Evolutionary conservation across 176 grass and related monocot genomes (phyloP).

Genomic region (Chrysopogon serrulatus): DNA sequence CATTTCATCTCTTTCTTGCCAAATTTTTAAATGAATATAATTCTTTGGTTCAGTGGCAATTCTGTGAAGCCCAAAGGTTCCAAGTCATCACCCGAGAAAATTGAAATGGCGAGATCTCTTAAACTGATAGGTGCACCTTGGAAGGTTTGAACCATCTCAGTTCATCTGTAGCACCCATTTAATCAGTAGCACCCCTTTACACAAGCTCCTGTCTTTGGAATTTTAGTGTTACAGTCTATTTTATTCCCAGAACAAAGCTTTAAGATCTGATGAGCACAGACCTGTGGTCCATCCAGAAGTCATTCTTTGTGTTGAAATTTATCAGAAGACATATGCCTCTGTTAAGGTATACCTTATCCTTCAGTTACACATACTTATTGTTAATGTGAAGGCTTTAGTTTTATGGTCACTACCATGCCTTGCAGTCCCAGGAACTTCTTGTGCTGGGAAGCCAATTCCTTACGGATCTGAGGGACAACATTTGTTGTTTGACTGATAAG

Average conservation of each 20-base stretch:
- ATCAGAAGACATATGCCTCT: slow-evolving; percentile 41
- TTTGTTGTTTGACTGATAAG: slow-evolving; percentile 83
- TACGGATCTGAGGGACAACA: slow-evolving; percentile 72
- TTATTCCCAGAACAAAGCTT: slow-evolving; percentile 46
- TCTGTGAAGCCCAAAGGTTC: slow-evolving; percentile 36
- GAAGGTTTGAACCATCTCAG: slow-evolving; percentile 43
- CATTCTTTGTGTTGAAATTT: slow-evolving; percentile 85
- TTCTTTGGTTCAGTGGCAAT: slow-evolving; percentile 61
- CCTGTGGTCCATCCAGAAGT: slow-evolving; percentile 73
- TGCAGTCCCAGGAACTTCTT: slow-evolving; percentile 94
- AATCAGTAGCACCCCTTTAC: slow-evolving; percentile 17
- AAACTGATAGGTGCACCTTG: slow-evolving; percentile 47
- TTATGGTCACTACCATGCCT: slow-evolving; percentile 14
- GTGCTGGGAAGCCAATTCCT: slow-evolving; percentile 83
- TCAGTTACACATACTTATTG: background rate
- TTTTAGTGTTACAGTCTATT: background rate
- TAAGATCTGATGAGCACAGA: slow-evolving; percentile 46
- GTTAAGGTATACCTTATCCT: slow-evolving; percentile 36
- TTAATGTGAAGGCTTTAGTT: slow-evolving; percentile 4
- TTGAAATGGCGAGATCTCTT: slow-evolving; percentile 72
- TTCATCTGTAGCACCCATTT: slow-evolving; percentile 16
- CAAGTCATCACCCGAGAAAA: slow-evolving; percentile 42
- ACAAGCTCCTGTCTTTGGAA: background rate
- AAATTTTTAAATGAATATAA: background rate
- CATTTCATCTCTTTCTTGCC: slow-evolving; percentile 7